Base-by-base conservation (phyloP, 2,329 filamentous ascomycete species). In the Fusarium sp. region DNA sequence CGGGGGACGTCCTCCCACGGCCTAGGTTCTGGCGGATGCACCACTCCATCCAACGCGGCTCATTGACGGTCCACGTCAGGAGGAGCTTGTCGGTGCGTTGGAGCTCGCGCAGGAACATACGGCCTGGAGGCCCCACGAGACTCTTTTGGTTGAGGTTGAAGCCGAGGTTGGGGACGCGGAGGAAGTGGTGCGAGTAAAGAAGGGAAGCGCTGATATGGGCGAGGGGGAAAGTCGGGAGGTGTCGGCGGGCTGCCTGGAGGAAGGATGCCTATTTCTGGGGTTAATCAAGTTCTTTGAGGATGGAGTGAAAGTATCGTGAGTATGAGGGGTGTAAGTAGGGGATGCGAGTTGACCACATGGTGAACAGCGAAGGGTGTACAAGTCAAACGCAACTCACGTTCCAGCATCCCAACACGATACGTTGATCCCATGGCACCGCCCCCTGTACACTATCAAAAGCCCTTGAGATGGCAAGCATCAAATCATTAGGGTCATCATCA, bases 31-130 rank as follows among this genome's bases (percentile, higher is more conserved):
- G 79, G 5, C 77, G 75, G 37, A 97, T 90, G 73, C 91, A 89
- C 94, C 95, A 98, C 77, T 91, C 88, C 95, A 98, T 98, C 83
- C 91, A 89, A 59, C 87, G 86, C 72, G 90, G 88, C 16, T 93
- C 89, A 80, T 98, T 98, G 60, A 98, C 93, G 0, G 95, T 98
- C 96, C 96, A 98, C 0, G 91, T 89, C 77, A 93, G 92, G 6
- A 98, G 85, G 5, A 89, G 88, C 24, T 93, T 88, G 69, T 88
- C 74, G 27, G 70, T 65, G 24, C 68, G 67, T 13, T 74, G 87
- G 29, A 90, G 89, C 64, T 92, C 88, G 14, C 86, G 85, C 18
- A 95, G 83, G 84, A 98, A 97, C 13, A 85, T 83, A 11, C 82
- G 80, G 9, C 95, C 95, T 39, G 90, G 85, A 0, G 91, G 91